Conservation (phyloP, 768 basidiomycete species). For the Leccinum aurantiacum region DNA sequence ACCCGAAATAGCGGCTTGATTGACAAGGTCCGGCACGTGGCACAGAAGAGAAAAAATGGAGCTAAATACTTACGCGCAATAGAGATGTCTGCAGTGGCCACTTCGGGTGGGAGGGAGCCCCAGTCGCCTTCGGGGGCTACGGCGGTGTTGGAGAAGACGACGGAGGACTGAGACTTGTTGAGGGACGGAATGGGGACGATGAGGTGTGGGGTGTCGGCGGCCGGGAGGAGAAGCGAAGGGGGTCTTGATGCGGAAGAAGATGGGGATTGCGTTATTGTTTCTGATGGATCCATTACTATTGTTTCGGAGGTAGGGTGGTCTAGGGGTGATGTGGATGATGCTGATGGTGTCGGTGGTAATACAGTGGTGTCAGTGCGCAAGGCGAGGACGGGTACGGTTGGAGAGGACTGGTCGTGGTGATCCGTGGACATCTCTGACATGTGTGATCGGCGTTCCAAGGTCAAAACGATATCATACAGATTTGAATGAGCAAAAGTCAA, state of each 20-base stretch:
- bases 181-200: constrained; percentile 39
- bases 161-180: constrained; percentile 41
- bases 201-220: constrained; percentile 28
- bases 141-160: constrained; percentile 46
- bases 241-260: constrained; percentile 20
- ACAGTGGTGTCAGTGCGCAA: constrained; percentile 24
- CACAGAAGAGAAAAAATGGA: too few species aligned
- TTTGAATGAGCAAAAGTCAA: background rate
- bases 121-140: constrained; percentile 36
- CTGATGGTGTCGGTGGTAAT: constrained; percentile 21
- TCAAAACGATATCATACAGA: constrained; percentile 23
- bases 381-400: constrained; percentile 14
- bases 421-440: constrained; percentile 27
- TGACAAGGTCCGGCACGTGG: too few species aligned
- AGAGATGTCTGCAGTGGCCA: constrained; percentile 54
- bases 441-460: constrained; percentile 10
- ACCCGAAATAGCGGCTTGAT: constrained; percentile 3
- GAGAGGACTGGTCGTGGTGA: constrained; percentile 23
- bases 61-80: constrained; percentile 49
- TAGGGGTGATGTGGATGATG: constrained; percentile 17
- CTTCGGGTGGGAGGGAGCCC: constrained; percentile 48
- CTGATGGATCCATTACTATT: constrained; percentile 19
- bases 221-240: constrained; percentile 17
- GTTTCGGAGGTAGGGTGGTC: constrained; percentile 25
- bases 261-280: constrained; percentile 14